Evolutionary conservation across 2,329 filamentous ascomycete species (phyloP), one percentile per base, ranked within the genome.

Genomic region (Aspergillus niger): DNA sequence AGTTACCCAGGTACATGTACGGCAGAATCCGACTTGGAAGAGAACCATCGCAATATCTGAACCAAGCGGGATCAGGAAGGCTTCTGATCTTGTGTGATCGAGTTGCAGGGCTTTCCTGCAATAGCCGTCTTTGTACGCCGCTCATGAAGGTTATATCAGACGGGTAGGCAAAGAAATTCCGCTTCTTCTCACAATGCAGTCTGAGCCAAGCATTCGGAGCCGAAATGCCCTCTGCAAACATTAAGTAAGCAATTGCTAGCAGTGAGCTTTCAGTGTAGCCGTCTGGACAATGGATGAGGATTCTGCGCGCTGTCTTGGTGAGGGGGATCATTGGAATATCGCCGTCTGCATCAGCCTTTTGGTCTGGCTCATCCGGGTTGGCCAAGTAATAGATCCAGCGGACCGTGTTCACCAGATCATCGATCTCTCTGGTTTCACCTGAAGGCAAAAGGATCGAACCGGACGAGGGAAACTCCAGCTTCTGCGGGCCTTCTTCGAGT

Each of bases 121-220:
- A 81, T 13, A 98, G 81, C 13, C 90, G 88, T 20, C 87, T 85
- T 61, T 94, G 88, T 39, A 97, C 89, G 4, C 86, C 85, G 1
- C 85, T 88, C n/a, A 98, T 79, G 10, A 97, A 83, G 3, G 89
- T 86, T 17, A 97, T 92, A 72, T 99, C 95, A 0, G 91, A 91
- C 1, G 91, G 90, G 68, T 98, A 98, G 0, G 95, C 92, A 72
- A 99, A 99, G 79, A 98, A 97, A 72, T 99, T 98, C 61, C 95
- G 90, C 58, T 86, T 83, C 74, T 90, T 91, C 11, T 87, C 83
- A 10, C 88, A 88, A 74, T 99, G 95, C 52, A 99, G 81, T 61
- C 87, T 84, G 8, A 98, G 82, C 93, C 93, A 98, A 8, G 95
- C 93, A 58, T 92, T 87, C 28, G 93, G 90, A 0, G 94, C 85